phyloP scores from a whole-genome alignment of 257 asterid species.

The Euphrasia confusa region DNA sequence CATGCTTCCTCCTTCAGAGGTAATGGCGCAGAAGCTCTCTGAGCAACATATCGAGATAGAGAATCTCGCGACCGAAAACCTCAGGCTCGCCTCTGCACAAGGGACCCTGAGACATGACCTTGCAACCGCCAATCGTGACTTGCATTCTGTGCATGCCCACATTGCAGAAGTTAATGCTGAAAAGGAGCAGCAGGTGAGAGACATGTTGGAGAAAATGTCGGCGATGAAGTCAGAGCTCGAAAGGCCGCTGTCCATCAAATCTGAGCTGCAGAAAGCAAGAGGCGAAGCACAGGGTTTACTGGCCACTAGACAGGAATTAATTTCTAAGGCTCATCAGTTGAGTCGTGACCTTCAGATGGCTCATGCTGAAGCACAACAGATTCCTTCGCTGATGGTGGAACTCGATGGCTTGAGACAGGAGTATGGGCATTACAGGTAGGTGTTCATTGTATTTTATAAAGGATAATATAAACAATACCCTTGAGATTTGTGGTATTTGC shows the following conservation, averaged over 20 bases:
- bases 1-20: conserved; percentile 68
- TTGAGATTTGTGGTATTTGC: no score
- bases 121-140: conserved; percentile 78
- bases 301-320: conserved; percentile 66
- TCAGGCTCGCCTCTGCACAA: conserved; percentile 84
- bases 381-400: conserved; percentile 70
- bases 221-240: conserved; percentile 71
- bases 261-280: conserved; percentile 72
- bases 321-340: conserved; percentile 63
- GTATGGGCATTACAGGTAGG: conserved; percentile 83
- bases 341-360: conserved; percentile 74
- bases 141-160: conserved; percentile 64
- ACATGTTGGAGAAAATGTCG: conserved; percentile 56
- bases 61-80: conserved; percentile 78
- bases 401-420: conserved; percentile 76
- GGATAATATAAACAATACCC: no score
- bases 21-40: conserved; percentile 84
- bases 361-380: conserved; percentile 73
- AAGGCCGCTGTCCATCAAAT: conserved; percentile 51
- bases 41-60: conserved; percentile 76
- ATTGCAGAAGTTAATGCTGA: conserved; percentile 64
- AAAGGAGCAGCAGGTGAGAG: conserved; percentile 64
- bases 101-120: conserved; percentile 86
- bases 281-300: conserved; percentile 71
- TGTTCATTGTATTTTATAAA: neutral